Conservation (phyloP, 257 asterid genomes). For the Mitragyna speciosa region DNA sequence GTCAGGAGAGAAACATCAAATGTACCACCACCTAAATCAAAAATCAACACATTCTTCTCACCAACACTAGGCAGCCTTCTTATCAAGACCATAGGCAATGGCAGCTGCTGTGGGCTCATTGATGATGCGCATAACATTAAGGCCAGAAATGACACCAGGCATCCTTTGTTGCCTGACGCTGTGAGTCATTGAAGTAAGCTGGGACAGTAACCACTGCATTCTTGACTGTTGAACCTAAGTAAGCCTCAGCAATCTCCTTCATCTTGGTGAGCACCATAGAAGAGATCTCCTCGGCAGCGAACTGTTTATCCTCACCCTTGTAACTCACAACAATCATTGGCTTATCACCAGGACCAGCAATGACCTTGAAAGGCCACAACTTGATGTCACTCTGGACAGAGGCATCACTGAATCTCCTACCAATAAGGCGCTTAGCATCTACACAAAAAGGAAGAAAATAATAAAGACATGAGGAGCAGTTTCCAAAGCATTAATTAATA, state of each 20-base stretch:
- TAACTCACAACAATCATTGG: constrained; percentile 29
- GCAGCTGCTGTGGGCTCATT: constrained; percentile 50
- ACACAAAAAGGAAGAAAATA: not conserved
- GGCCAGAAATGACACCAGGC: constrained; percentile 46
- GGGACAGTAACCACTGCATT: constrained; percentile 47
- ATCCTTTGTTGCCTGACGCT: constrained; percentile 49
- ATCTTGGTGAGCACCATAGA: constrained; percentile 26
- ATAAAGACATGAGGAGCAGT: not conserved
- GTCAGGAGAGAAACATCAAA: constrained; percentile 45
- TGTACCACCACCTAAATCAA: constrained; percentile 48
- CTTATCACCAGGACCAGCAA: constrained; percentile 27
- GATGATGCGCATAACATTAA: constrained; percentile 42
- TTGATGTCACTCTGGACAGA: constrained; percentile 30
- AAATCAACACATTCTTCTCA: constrained; percentile 41
- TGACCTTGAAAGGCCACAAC: constrained; percentile 32
- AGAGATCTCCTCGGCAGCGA: constrained; percentile 26
- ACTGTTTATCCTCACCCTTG: constrained; percentile 29
- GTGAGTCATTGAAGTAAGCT: constrained; percentile 48
- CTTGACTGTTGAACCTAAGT: constrained; percentile 35
- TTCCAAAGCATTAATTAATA: not conserved
- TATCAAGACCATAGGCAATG: constrained; percentile 45
- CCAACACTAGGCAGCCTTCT: constrained; percentile 41
- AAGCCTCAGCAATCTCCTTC: constrained; percentile 35
- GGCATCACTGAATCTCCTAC: constrained; percentile 28
- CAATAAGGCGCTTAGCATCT: constrained; percentile 34